These are phyloP conservation scores for Marasmius tenuissimus DNA, from an alignment of 1,284 basidiomycete genomes.

Conservation along the genomic window DNA sequence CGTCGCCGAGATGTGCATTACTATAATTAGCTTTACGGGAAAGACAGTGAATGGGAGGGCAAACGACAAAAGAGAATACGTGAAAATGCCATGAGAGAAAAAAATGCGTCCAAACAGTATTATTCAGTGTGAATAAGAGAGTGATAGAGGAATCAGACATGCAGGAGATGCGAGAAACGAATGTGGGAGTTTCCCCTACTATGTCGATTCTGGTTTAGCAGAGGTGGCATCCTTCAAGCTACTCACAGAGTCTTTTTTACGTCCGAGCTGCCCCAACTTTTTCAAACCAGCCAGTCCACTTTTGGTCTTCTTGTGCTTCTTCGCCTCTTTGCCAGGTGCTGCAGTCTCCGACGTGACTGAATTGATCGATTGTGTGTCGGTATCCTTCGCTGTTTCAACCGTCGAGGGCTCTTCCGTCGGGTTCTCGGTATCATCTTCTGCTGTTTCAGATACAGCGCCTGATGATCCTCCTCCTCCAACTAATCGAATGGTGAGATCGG, in stretches of 20 bases:
- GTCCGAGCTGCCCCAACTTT: constrained; percentile 49
- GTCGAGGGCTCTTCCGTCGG: constrained; percentile 13
- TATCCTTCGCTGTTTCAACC: constrained; percentile 12
- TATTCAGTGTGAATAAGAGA: not conserved
- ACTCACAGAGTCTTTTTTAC: constrained; percentile 55
- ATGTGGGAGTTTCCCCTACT: not conserved
- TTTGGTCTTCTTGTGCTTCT: constrained; percentile 54
- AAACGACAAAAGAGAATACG: not conserved
- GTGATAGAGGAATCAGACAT: not conserved
- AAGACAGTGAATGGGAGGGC: not conserved
- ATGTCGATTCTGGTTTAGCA: constrained; percentile 6
- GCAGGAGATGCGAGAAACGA: not conserved
- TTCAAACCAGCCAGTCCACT: constrained; percentile 56
- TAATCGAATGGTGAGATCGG: constrained; percentile 52
- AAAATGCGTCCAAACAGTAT: not conserved
- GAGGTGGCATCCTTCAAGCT: constrained; percentile 33
- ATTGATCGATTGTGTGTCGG: constrained; percentile 25
- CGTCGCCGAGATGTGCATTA: not conserved
- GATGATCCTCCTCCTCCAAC: constrained; percentile 48
- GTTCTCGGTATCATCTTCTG: constrained; percentile 25
- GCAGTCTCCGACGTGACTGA: constrained; percentile 15
- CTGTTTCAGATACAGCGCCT: constrained; percentile 35
- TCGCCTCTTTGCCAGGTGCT: constrained; percentile 19
- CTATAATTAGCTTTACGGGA: not conserved
- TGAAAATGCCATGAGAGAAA: not conserved